Evolutionary conservation across 352 stramenopile species (phyloP).

Genomic region (Globisporangium nagaii): DNA sequence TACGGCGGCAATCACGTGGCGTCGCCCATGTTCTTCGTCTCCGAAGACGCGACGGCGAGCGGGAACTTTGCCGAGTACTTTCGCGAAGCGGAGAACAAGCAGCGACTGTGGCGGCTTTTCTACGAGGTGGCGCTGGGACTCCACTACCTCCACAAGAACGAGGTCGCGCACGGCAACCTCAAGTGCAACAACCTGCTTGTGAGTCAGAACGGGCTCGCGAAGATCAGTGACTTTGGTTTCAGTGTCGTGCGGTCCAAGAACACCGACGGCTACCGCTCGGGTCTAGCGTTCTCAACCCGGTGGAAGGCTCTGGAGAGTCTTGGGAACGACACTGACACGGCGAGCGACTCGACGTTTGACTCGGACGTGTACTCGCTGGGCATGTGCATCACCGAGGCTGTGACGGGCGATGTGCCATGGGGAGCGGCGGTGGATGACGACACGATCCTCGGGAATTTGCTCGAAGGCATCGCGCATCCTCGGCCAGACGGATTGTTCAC

Average conservation of each 20-base stretch:
- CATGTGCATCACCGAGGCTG: conserved; percentile 36
- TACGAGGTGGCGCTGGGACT: conserved; percentile 40
- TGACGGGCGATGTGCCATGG: conserved; percentile 27
- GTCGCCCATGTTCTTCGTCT: conserved; percentile 18
- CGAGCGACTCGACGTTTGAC: conserved; percentile 13
- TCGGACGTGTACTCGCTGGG: no score
- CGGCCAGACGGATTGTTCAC: neutral
- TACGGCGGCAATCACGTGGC: neutral
- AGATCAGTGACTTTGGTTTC: conserved; percentile 39
- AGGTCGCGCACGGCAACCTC: conserved; percentile 77
- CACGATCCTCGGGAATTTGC: conserved; percentile 14
- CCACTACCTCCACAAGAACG: conserved; percentile 41
- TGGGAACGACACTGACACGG: neutral
- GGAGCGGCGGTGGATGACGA: conserved; percentile 16
- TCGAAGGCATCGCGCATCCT: neutral
- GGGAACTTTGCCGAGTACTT: conserved; percentile 36
- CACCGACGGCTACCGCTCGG: conserved; percentile 18
- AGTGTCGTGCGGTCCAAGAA: conserved; percentile 25
- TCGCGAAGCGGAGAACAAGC: conserved; percentile 11
- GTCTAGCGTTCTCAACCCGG: conserved; percentile 24
- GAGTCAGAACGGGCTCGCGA: conserved; percentile 79
- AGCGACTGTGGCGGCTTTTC: conserved; percentile 18
- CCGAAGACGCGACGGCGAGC: conserved; percentile 27
- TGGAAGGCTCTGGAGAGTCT: conserved; percentile 37
- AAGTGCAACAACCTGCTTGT: no score